Evolutionary conservation across 345 rosid species (phyloP), one percentile per base, ranked within the genome.

Genomic region (Bretschneidera sinensis): DNA sequence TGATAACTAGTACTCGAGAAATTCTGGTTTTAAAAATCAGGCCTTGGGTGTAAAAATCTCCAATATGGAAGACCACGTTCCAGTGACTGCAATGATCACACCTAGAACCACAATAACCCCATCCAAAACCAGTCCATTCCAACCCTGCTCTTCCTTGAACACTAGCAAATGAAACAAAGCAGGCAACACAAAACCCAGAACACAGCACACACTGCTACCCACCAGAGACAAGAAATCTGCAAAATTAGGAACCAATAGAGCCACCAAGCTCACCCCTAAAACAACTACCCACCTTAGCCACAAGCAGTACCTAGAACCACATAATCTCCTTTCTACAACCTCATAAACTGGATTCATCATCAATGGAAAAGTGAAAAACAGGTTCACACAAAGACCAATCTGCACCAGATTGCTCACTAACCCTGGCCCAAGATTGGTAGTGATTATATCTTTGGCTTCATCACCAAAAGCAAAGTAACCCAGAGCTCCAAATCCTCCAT

Each of bases 341-440:
- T 87, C 95, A 24, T 83, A 87, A 24, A 87, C 95, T 3, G 95
- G 95, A 51, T 85, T 86, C 95, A 87, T 87, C 95, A 87, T 85
- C 67, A 87, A 60, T 1, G 95, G 95, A 60, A 87, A 85, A 0
- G 85, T 70, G 49, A 87, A 73, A 71, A 87, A 87, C 51, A 87
- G 75, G 73, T 87, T 87, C 61, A 85, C 68, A 9, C 88, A 76
- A 22, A 87, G 61, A 15, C 91, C 87, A 19, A 83, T 55, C 76
- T 72, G 76, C 59, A 87, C 91, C 57, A 87, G 59, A 10, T 61
- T 71, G 78, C 88, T 83, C 43, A 83, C 48, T 49, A 79, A n/a
- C 34, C 95, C 95, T 21, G 61, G 18, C n/a, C 89, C 88, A 9
- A 85, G 60, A 54, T 87, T 85, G 22, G 85, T 83, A 7, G 95